phyloP scores from a whole-genome alignment of 768 basidiomycete genomes.

The Termitomyces sp. region DNA sequence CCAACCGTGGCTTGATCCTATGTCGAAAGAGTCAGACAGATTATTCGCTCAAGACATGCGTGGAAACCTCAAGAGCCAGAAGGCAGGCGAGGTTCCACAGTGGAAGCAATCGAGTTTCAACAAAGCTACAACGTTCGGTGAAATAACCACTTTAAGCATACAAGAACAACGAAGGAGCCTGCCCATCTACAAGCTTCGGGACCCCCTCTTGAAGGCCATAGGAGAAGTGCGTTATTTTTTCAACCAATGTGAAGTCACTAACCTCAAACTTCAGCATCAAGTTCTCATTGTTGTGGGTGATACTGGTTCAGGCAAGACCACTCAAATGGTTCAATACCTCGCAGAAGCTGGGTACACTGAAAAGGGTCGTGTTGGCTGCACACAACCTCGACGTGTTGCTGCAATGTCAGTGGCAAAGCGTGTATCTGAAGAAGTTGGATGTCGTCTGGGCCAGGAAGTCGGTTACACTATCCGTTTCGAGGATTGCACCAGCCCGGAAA shows the following conservation, averaged over 20 bases:
- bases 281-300: slow-evolving; percentile 98
- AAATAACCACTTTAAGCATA: slow-evolving; percentile 84
- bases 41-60: slow-evolving; percentile 92
- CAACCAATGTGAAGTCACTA: slow-evolving; percentile 13
- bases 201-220: slow-evolving; percentile 86
- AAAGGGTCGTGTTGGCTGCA: slow-evolving; percentile 88
- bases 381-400: slow-evolving; percentile 98
- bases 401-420: slow-evolving; percentile 99
- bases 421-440: slow-evolving; percentile 97
- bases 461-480: slow-evolving; percentile 99
- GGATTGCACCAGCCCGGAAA: slow-evolving; percentile 98
- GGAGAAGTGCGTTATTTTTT: slow-evolving; percentile 56
- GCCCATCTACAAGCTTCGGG: slow-evolving; percentile 94
- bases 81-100: slow-evolving; percentile 73
- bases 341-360: slow-evolving; percentile 94
- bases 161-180: slow-evolving; percentile 89
- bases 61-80: slow-evolving; percentile 76
- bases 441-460: slow-evolving; percentile 94
- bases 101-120: slow-evolving; percentile 95
- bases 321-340: slow-evolving; percentile 98
- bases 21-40: slow-evolving; percentile 83
- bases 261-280: slow-evolving; percentile 62
- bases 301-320: slow-evolving; percentile 98
- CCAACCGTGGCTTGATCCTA: slow-evolving; percentile 97
- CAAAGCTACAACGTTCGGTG: slow-evolving; percentile 94